Evolutionary conservation across 306 rosid genomes (phyloP), one percentile per base, ranked within the genome.

Genomic region (Cyamopsis tetragonoloba): DNA sequence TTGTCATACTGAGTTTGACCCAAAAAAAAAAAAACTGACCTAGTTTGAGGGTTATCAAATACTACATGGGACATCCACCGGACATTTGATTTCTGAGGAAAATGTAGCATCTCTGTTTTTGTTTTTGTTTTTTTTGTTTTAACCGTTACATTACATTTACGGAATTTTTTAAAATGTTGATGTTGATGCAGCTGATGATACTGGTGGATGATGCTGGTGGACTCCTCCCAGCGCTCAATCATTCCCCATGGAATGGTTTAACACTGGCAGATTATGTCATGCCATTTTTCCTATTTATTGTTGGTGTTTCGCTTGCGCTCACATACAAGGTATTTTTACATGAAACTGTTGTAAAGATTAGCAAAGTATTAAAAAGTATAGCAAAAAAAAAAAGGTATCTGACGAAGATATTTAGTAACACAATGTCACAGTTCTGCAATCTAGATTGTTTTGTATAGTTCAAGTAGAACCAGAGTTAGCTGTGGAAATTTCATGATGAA

Each of bases 201-300:
- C 34, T 95, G 60, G 99, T 90, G 81, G 99, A 95, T 49, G 84
- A 95, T 82, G 87, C 73, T 57, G 99, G 99, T 68, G 97, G 97
- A 77, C 30, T 82, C 9, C 5, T 88, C 62, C 95, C 99, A 3
- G 84, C 99, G 6, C 84, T 95, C 22, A 90, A 95, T 74, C 99
- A 95, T 80, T 85, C 99, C 37, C 99, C 99, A 18, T 95, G 99
- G 99, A 64, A 90, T 85, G 99, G 99, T 24, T 75, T 95, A 68
- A 90, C 95, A 46, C 79, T 95, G 5, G 99, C 99, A 42, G 99
- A 95, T 74, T 78, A 81, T 60, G 97, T 95, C 60, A 95, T 90
- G 99, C 97, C 99, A 57, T 91, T 83, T 71, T 95, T 95, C 47
- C 96, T 95, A 65, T 95, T 95, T 63, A 90, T 95, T 49, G 99